These are phyloP conservation scores for Inonotus obliquus DNA, from an alignment of 1,284 basidiomycete species.

Conservation along the genomic window DNA sequence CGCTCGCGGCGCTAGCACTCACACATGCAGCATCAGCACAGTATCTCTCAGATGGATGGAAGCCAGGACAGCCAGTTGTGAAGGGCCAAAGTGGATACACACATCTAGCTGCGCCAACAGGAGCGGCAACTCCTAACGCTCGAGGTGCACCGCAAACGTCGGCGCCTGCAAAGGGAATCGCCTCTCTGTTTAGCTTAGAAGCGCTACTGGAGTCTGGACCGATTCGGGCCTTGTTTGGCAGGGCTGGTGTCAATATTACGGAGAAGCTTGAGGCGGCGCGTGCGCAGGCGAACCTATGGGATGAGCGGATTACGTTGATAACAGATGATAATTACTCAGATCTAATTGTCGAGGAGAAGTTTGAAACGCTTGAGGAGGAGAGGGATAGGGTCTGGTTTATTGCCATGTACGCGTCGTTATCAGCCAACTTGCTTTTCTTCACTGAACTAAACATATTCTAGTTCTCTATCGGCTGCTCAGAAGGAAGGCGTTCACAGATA, in stretches of 20 bases:
- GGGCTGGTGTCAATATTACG: constrained; percentile 64
- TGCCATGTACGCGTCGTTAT: constrained; percentile 49
- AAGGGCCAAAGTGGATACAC: constrained; percentile 23
- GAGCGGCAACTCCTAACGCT: constrained; percentile 20
- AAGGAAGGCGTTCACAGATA: constrained; percentile 61
- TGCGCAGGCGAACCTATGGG: constrained; percentile 48
- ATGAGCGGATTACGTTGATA: constrained; percentile 64
- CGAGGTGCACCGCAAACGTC: constrained; percentile 2
- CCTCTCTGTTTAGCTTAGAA: constrained; percentile 39
- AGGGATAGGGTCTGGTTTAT: constrained; percentile 65
- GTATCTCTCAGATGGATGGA: constrained; percentile 76
- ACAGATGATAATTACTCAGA: constrained; percentile 72
- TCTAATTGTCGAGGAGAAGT: constrained; percentile 58
- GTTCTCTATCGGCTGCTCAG: constrained; percentile 55
- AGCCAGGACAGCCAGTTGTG: constrained; percentile 56
- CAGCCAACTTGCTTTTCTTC: background rate
- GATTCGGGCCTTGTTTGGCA: constrained; percentile 46
- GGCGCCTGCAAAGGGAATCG: background rate
- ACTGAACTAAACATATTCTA: constrained; percentile 26
- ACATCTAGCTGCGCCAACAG: constrained; percentile 21
- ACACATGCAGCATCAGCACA: constrained; percentile 46
- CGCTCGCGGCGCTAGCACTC: constrained; percentile 33
- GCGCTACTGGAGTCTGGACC: constrained; percentile 47
- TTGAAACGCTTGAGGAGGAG: constrained; percentile 56
- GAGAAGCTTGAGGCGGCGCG: constrained; percentile 44